These are phyloP conservation scores for Entamoeba invadens DNA, from an alignment of 208 protist genomes.

Conservation along the genomic window DNA sequence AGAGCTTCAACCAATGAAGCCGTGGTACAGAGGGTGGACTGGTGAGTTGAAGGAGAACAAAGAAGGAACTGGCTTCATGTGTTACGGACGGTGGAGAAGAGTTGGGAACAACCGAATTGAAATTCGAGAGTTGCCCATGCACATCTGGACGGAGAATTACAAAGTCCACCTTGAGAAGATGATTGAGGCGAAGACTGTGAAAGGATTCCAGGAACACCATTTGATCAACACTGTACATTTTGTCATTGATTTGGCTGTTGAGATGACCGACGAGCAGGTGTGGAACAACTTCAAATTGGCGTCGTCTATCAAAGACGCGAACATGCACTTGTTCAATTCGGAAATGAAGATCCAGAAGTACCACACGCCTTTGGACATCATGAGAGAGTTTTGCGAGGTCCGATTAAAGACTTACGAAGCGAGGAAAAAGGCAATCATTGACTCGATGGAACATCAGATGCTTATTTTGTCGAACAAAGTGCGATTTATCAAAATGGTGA, in stretches of 20 bases:
- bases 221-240: conserved; percentile 82
- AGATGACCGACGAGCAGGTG: conserved; percentile 26
- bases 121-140: conserved; percentile 79
- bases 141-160: conserved; percentile 73
- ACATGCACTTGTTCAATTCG: conserved; percentile 88
- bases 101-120: conserved; percentile 56
- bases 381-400: conserved; percentile 81
- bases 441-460: not conserved
- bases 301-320: conserved; percentile 64
- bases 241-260: conserved; percentile 36
- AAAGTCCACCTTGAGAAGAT: conserved; percentile 41
- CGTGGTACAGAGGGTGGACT: conserved; percentile 90
- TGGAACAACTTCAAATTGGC: conserved; percentile 70
- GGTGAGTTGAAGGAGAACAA: conserved; percentile 54
- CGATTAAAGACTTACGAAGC: conserved; percentile 80
- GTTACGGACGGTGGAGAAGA: conserved; percentile 55
- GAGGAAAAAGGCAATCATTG: conserved; percentile 57
- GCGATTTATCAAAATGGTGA: conserved; percentile 28
- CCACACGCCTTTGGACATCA: conserved; percentile 54
- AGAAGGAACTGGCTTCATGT: conserved; percentile 51
- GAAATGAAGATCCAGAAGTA: conserved; percentile 79
- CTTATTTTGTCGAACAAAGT: conserved; percentile 15
- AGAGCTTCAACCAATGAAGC: conserved; percentile 55
- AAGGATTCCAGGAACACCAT: conserved; percentile 81
- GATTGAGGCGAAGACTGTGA: conserved; percentile 37